Conservation (phyloP, 164 flowering plant species). For the Annona squamosa region DNA sequence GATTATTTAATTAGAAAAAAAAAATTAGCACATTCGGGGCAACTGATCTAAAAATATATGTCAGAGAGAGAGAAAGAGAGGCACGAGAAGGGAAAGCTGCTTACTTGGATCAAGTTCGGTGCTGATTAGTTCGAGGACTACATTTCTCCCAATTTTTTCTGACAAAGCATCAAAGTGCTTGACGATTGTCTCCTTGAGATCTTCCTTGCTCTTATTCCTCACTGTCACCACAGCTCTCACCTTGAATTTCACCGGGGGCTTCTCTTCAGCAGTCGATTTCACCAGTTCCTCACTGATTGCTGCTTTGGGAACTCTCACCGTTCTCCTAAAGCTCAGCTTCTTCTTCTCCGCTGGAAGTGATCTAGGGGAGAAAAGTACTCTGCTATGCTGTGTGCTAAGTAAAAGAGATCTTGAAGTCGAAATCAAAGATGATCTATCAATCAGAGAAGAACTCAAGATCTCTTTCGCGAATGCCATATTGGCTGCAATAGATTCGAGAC, state of each 20-base stretch:
- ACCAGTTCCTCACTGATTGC: constrained; percentile 68
- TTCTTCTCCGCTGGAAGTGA: constrained; percentile 14
- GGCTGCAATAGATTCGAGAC: background rate
- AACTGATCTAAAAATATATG: background rate
- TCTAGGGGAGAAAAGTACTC: constrained; percentile 20
- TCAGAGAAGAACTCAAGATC: constrained; percentile 40
- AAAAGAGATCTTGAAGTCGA: constrained; percentile 27
- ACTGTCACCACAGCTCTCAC: constrained; percentile 82
- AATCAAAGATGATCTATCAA: constrained; percentile 37
- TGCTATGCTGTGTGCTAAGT: constrained; percentile 16
- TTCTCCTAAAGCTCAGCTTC: constrained; percentile 16
- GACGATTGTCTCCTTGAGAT: constrained; percentile 54
- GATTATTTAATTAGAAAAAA: no score
- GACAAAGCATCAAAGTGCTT: constrained; percentile 71
- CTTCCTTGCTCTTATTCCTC: constrained; percentile 78
- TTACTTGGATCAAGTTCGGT: constrained; percentile 75
- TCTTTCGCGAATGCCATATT: constrained; percentile 52
- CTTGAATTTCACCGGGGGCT: constrained; percentile 50
- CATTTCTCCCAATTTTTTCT: constrained; percentile 75
- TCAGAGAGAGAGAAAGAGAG: background rate
- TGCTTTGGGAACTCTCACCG: constrained; percentile 29
- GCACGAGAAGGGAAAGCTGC: constrained; percentile 14
- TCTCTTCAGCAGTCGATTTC: constrained; percentile 27
- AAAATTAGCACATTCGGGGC: background rate
- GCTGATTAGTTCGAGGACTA: constrained; percentile 68